These are phyloP conservation scores for Arachis stenosperma DNA, from an alignment of 306 rosid genomes.

Conservation along the genomic window DNA sequence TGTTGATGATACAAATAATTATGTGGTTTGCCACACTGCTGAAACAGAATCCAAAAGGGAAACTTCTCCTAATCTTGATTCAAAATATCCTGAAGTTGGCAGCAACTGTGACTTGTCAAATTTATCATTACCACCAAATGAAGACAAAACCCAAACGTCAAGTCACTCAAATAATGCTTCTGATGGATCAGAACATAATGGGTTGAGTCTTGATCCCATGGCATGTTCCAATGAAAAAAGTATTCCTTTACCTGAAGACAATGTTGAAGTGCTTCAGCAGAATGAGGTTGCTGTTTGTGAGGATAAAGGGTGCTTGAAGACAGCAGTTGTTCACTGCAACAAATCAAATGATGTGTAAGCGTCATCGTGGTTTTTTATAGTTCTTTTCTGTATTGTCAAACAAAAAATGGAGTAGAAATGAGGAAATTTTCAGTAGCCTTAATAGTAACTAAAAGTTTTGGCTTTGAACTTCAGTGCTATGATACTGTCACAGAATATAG, in stretches of 20 bases:
- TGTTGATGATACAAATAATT: conserved; percentile 41
- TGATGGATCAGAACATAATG: conserved; percentile 44
- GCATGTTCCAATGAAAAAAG: conserved; percentile 24
- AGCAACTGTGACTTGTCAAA: conserved; percentile 43
- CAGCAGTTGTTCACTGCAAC: conserved; percentile 44
- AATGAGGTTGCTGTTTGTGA: conserved; percentile 43
- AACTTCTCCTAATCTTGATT: conserved; percentile 44
- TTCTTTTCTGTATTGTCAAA: conserved; percentile 21
- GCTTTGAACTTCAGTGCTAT: conserved; percentile 17
- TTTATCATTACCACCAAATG: conserved; percentile 41
- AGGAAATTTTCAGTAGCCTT: background rate
- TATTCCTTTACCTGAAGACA: conserved; percentile 44
- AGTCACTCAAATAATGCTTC: conserved; percentile 43
- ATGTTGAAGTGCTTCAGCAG: conserved; percentile 38
- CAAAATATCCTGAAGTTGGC: conserved; percentile 46
- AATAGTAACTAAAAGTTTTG: background rate
- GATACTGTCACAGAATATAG: conserved; percentile 22
- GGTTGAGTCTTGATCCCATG: conserved; percentile 40
- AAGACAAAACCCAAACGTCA: conserved; percentile 35
- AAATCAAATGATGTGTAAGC: conserved; percentile 67
- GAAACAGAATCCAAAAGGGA: conserved; percentile 36
- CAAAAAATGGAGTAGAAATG: background rate
- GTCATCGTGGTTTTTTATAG: conserved; percentile 4
- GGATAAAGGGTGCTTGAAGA: conserved; percentile 46
- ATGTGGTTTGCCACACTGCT: conserved; percentile 41